phyloP scores from a whole-genome alignment of 768 basidiomycete species.

The Russula foetens region DNA sequence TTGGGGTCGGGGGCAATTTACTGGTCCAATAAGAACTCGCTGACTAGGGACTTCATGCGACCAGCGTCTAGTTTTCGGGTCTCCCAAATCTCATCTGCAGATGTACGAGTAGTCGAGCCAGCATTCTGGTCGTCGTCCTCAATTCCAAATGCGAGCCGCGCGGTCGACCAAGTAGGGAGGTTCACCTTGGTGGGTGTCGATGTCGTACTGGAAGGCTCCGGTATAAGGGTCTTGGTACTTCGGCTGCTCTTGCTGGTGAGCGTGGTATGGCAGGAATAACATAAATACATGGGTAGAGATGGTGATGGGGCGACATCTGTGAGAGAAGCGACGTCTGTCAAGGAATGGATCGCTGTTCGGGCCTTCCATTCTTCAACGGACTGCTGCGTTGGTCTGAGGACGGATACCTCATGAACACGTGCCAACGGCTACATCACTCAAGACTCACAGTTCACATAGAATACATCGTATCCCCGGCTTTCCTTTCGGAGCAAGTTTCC shows the following conservation, averaged over 20 bases:
- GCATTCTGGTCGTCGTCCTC: background rate
- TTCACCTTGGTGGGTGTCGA: background rate
- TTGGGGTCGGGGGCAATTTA: no score
- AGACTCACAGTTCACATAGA: constrained; percentile 54
- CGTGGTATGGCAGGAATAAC: constrained; percentile 56
- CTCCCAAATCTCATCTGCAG: constrained; percentile 27
- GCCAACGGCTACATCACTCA: background rate
- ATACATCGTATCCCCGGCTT: constrained; percentile 41
- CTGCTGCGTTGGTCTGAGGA: constrained; percentile 49
- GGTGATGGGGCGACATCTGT: constrained; percentile 16
- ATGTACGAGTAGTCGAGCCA: background rate
- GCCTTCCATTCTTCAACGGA: constrained; percentile 68
- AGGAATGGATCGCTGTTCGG: constrained; percentile 62
- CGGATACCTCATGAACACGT: background rate
- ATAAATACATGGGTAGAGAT: constrained; percentile 38
- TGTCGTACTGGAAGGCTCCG: background rate
- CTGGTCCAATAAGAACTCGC: constrained; percentile 33
- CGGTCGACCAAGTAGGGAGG: constrained; percentile 23
- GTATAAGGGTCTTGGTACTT: constrained; percentile 23
- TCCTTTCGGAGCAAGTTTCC: constrained; percentile 64
- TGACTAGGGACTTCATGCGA: constrained; percentile 34
- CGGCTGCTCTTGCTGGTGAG: constrained; percentile 51
- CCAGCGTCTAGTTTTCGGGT: constrained; percentile 25
- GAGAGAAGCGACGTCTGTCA: constrained; percentile 23
- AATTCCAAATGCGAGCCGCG: background rate